Evolutionary conservation across 2,329 filamentous ascomycete genomes (phyloP).

Genomic region (Phialophora verrucosa): DNA sequence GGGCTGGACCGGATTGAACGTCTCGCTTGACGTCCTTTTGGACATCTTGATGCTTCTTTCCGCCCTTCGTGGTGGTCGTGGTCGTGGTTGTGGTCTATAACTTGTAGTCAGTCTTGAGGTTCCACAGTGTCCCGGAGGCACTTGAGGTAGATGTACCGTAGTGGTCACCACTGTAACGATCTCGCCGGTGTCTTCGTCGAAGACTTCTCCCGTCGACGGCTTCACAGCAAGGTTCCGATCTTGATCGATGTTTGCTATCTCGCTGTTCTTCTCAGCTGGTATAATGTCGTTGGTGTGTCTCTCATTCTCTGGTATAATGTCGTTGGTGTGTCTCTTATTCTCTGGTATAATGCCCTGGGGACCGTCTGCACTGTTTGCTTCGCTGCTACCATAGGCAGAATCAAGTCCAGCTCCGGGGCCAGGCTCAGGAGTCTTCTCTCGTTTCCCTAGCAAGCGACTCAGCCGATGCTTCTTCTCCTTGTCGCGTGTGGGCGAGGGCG

Average conservation of each 20-base stretch:
- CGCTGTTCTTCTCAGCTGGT: conserved; percentile 37
- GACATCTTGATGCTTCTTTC: conserved; percentile 36
- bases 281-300: conserved; percentile 31
- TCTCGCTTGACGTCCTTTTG: conserved; percentile 31
- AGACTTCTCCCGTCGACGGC: conserved; percentile 38
- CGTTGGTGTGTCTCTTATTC: conserved; percentile 9
- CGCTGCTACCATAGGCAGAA: conserved; percentile 38
- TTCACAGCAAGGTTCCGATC: conserved; percentile 36
- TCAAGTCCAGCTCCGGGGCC: conserved; percentile 27
- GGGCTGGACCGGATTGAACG: conserved; percentile 20
- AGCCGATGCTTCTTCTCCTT: conserved; percentile 66
- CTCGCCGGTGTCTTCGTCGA: conserved; percentile 39
- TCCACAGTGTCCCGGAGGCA: not conserved
- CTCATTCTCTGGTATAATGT: conserved; percentile 20
- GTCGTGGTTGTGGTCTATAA: conserved; percentile 37
- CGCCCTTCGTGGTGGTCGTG: conserved; percentile 36
- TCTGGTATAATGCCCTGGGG: conserved; percentile 21
- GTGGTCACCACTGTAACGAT: conserved; percentile 40
- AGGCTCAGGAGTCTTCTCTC: conserved; percentile 24
- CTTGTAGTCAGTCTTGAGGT: not conserved
- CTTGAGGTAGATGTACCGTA: conserved; percentile 17
- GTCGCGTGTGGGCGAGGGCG: conserved; percentile 44
- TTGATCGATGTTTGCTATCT: conserved; percentile 38
- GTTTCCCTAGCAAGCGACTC: conserved; percentile 63
- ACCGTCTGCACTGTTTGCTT: conserved; percentile 29